Evolutionary conservation across 2,329 filamentous ascomycete genomes (phyloP).

Genomic region (Acephala macrosclerotiorum): DNA sequence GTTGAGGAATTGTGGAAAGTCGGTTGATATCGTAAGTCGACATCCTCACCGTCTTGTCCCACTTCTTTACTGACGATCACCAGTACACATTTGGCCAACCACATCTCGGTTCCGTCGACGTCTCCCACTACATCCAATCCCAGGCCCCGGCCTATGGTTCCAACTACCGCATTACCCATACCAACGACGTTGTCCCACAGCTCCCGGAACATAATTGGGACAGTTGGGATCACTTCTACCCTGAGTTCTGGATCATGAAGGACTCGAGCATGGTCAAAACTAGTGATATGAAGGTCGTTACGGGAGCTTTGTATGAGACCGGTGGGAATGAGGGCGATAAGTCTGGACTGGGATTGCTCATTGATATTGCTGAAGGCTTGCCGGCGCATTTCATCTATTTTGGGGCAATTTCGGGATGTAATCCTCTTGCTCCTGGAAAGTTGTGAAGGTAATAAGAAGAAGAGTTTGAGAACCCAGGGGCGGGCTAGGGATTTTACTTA

Average conservation of each 20-base stretch:
- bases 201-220: slow-evolving; percentile 58
- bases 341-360: not conserved
- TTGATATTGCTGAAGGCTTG: not conserved
- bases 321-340: slow-evolving; percentile 15
- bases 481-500: too few relatives aligned
- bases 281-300: slow-evolving; percentile 15
- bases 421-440: not conserved
- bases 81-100: slow-evolving; percentile 44
- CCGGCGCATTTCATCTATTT: slow-evolving; percentile 11
- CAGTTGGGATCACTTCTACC: slow-evolving; percentile 34
- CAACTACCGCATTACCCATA: slow-evolving; percentile 70
- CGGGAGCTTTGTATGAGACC: not conserved
- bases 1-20: slow-evolving; percentile 32
- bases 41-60: not conserved
- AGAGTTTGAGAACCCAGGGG: too few relatives aligned
- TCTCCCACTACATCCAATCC: slow-evolving; percentile 40
- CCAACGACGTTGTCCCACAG: slow-evolving; percentile 70
- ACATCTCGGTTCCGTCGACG: slow-evolving; percentile 40
- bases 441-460: not conserved
- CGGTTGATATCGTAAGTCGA: slow-evolving; percentile 31
- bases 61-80: not conserved
- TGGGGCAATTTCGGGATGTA: not conserved
- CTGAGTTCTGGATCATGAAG: slow-evolving; percentile 25
- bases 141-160: slow-evolving; percentile 46
- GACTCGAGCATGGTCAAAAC: not conserved